Base-by-base conservation (phyloP, 1,139 yeast genomes). In the Yamadazyma triangularis region DNA sequence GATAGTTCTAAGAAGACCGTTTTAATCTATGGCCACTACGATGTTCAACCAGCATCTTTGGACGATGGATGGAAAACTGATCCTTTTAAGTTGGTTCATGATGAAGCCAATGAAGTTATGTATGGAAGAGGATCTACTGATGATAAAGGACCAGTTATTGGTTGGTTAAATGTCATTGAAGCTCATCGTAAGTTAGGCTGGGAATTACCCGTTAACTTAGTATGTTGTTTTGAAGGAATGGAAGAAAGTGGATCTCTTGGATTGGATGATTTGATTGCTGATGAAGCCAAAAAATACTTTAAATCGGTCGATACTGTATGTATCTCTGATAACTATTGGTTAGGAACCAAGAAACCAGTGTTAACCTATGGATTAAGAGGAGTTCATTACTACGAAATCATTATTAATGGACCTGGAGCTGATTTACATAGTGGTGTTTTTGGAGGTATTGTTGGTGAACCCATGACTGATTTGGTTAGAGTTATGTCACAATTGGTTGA, bases 301-400 rank as follows among this genome's bases (percentile, higher is more conserved):
- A 79, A 81, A 56, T 81, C 76, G 27, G 95, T 88, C 34, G 95
- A 89, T 54, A 89, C 95, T 30, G 96, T 88, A 32, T 89, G 97
- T 58, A 93, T 91, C 48, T 80, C 93, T 35, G 99, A 91, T 64
- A 91, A 93, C 68, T 93, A 93, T 66, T 91, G 99, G 99, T 73
- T 91, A 41, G 99, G 98, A 42, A 89, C 97, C 39, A 79, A 78
- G 46, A 89, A 91, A 57, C 99, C 99, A 13, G 97, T 87, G 5
- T 77, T 91, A 53, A 93, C 99, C 24, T 91, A 91, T 60, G 99
- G 99, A 30, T 79, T 91, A 50, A 82, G 99, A 62, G 99, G 99
- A 41, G 86, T 91, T 53, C 85, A 85, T 65, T 93, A 93, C 70
- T 91, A 91, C 64, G 87, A 87, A 58, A 64, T 89, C 46, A 62